These are phyloP conservation scores for Spiromastix sp. DNA, from an alignment of 2,329 filamentous ascomycete genomes.

Conservation along the genomic window DNA sequence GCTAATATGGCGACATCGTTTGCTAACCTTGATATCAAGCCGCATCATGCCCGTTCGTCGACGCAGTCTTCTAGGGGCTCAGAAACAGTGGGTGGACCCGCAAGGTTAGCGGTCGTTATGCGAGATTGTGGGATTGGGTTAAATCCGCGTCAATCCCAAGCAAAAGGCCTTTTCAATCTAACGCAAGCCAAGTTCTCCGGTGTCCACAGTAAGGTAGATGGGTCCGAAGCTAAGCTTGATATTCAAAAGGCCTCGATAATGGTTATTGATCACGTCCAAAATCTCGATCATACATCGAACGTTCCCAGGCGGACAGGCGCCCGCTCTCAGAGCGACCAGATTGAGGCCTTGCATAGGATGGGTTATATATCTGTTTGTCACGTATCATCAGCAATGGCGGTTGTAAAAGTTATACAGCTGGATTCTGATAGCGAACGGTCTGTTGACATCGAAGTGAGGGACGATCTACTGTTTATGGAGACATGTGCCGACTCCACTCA, in stretches of 20 bases:
- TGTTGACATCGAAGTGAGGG: conserved; percentile 69
- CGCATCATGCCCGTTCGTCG: conserved; percentile 11
- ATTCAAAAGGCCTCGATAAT: conserved; percentile 74
- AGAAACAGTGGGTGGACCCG: conserved; percentile 29
- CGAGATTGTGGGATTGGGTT: conserved; percentile 74
- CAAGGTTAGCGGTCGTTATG: conserved; percentile 50
- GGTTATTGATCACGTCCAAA: conserved; percentile 63
- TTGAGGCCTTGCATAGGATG: conserved; percentile 43
- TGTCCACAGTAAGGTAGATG: conserved; percentile 53
- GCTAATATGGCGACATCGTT: conserved; percentile 68
- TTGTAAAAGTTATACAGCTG: conserved; percentile 49
- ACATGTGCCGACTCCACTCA: conserved; percentile 96
- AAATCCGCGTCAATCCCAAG: conserved; percentile 64
- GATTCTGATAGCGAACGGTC: conserved; percentile 51
- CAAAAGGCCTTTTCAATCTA: conserved; percentile 69
- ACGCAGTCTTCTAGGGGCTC: conserved; percentile 11
- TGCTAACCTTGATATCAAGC: conserved; percentile 59
- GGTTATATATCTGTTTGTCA: conserved; percentile 83
- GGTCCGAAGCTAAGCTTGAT: conserved; percentile 54
- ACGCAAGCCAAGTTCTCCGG: conserved; percentile 67
- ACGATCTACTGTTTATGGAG: conserved; percentile 81
- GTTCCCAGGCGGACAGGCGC: conserved; percentile 18
- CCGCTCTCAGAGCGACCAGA: conserved; percentile 31
- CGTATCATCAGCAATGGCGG: conserved; percentile 68
- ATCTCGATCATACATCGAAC: conserved; percentile 30